Base-by-base conservation (phyloP, 1,139 yeast genomes). In the Nakaseomyces bracarensis region DNA sequence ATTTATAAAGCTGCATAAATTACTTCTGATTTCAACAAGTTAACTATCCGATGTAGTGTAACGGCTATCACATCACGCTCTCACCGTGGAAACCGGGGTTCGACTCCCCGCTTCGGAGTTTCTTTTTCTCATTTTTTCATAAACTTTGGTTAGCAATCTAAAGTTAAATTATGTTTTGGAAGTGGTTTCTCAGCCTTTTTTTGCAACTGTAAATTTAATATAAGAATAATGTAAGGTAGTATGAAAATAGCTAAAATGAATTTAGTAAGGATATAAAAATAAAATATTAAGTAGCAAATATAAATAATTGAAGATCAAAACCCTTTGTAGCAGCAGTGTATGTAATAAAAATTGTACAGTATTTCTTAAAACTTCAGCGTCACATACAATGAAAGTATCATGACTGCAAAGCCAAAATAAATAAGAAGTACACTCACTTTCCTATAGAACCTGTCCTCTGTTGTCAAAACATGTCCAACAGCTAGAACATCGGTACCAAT, bases 331-430 rank as follows among this genome's bases (percentile, higher is more conserved):
- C n/a, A n/a, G n/a, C n/a, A n/a, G n/a, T n/a, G n/a, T 21, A 18
- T 13, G 9, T n/a, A 15, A 6, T 15, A 4, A 23, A 4, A 16
- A 11, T n/a, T 13, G 11, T 22, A 16, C 21, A 36, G 15, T 29
- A 36, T 13, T n/a, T 28, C 25, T 16, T 15, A n/a, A 14, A 9
- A 34, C 7, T 20, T 16, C 26, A 86, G 67, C 14, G 89, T 84
- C 11, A 86, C 84, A 42, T 79, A 71, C 39, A 89, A 70, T 49
- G 95, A 85, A 6, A 84, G 75, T 33, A 81, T 60, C 84, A 86
- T 82, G 13, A 87, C 89, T 9, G 70, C 44, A 1, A 78, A 54
- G 1, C 97, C 97, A 82, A 89, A 87, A 14, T 75, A 54, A 7
- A 79, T 69, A 51, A 89, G 70, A 1, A 67, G 68, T 49, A 83